phyloP scores from a whole-genome alignment of 306 rosid genomes.

The Lupinus albus region DNA sequence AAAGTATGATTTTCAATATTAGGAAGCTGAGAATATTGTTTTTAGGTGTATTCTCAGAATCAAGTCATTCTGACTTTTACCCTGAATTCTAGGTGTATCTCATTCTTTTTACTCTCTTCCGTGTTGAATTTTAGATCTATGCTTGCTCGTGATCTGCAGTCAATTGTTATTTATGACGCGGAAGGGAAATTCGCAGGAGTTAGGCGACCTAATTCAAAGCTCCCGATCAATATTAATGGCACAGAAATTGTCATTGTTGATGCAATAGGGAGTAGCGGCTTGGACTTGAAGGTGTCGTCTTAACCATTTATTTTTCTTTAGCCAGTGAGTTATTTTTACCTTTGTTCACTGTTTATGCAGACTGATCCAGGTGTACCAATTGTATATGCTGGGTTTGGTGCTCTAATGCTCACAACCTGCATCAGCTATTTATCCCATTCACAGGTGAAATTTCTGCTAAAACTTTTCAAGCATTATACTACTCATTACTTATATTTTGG shows the following conservation, averaged over 20 bases:
- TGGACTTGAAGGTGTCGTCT: conserved; percentile 76
- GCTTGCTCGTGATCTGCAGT: conserved; percentile 96
- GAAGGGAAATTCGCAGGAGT: conserved; percentile 93
- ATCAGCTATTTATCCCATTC: conserved; percentile 92
- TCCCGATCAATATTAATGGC: conserved; percentile 84
- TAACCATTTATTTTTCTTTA: conserved; percentile 23
- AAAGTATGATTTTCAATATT: conserved; percentile 11
- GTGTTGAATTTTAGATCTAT: conserved; percentile 69
- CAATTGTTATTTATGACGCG: conserved; percentile 80
- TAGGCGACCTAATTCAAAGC: conserved; percentile 83
- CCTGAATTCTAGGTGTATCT: not conserved
- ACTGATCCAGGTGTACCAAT: conserved; percentile 93
- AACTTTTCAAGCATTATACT: conserved; percentile 7
- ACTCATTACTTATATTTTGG: conserved; percentile 3
- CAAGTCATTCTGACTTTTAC: conserved; percentile 6
- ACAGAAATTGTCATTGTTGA: conserved; percentile 69
- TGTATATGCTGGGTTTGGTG: conserved; percentile 98
- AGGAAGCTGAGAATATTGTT: conserved; percentile 14
- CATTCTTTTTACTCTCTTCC: conserved; percentile 30
- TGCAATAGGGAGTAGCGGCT: conserved; percentile 94
- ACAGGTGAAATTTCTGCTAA: conserved; percentile 55
- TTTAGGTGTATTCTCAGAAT: not conserved
- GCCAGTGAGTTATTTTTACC: conserved; percentile 29
- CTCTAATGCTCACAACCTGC: conserved; percentile 96
- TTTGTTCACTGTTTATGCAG: conserved; percentile 48